Evolutionary conservation across 1,284 basidiomycete genomes (phyloP).

Genomic region (Bondarzewia mesenterica): DNA sequence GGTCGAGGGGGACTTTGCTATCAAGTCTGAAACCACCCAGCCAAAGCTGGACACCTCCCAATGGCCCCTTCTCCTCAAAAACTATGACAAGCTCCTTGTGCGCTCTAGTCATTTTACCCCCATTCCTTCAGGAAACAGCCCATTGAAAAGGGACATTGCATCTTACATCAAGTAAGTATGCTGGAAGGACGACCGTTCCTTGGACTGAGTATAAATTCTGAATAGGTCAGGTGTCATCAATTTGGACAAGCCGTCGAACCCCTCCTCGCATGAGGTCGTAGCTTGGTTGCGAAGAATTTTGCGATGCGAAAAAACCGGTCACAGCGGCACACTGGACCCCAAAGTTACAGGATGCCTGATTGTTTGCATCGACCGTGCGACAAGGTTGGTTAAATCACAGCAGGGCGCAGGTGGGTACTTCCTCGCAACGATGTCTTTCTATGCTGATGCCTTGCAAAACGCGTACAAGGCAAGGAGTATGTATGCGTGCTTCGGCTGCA

Average conservation of each 20-base stretch:
- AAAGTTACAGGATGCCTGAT: conserved; percentile 99
- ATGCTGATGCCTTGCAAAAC: not conserved
- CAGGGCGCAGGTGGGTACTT: conserved; percentile 76
- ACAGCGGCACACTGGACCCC: conserved; percentile 96
- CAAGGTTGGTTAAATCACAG: conserved; percentile 97
- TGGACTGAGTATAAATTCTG: conserved; percentile 5
- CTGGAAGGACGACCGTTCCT: not conserved
- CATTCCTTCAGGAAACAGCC: conserved; percentile 86
- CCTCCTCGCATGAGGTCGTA: conserved; percentile 99
- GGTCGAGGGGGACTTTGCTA: conserved; percentile 70
- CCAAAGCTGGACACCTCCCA: conserved; percentile 90
- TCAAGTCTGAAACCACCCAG: conserved; percentile 69
- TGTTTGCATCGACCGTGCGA: conserved; percentile 99
- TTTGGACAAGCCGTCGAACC: conserved; percentile 99
- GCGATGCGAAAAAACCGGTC: conserved; percentile 96
- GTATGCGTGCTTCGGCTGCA: conserved; percentile 95
- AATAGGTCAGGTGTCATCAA: conserved; percentile 94
- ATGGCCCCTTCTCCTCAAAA: conserved; percentile 98
- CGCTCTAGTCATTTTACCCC: conserved; percentile 98
- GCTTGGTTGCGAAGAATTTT: conserved; percentile 97
- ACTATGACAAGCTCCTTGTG: conserved; percentile 95
- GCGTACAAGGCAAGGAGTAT: conserved; percentile 88
- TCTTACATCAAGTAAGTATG: conserved; percentile 78
- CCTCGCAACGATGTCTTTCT: not conserved
- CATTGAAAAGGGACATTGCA: conserved; percentile 87